Evolutionary conservation across 176 grass and related monocot genomes (phyloP), one percentile per base, ranked within the genome.

Genomic region (Juncus inflexus): DNA sequence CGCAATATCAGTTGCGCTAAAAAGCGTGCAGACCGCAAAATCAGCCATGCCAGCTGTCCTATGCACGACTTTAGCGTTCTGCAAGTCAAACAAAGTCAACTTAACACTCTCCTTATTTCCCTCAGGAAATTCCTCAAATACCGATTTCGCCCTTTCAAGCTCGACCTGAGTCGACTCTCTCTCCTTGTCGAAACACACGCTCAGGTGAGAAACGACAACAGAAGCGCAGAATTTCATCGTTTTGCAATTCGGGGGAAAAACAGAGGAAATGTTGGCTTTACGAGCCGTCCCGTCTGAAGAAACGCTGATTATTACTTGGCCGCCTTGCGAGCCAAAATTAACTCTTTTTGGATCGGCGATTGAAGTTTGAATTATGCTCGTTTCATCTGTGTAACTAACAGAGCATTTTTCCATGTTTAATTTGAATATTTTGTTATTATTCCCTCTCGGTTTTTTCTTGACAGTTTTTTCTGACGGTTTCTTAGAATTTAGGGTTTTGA

Each of bases 251-350:
- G 72, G 58, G 14, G 87, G 75, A 42, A 83, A 63, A 61, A 65
- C 67, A 12, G 94, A 92, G 66, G 66, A 74, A 89, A 99, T 82
- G 67, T 60, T 90, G 81, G 94, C 94, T 38, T 63, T 78, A 15
- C 94, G 85, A 77, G 80, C 79, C 52, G 85, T 89, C 9, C 94
- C 94, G 86, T 89, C 94, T 81, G 88, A 77, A 89, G 94, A 99
- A 50, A 89, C 52, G 41, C 76, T 89, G 68, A 92, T 82, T 84
- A 82, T 71, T 75, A 84, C 85, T 81, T 86, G 70, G 40, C 88
- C 83, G 55, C 94, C 88, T 80, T 92, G 94, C 77, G 94, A 89
- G 65, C 94, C 94, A 80, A 89, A 99, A 80, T 99, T 99, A 13
- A 99, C 94, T 39, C 88, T 87, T 69, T 99, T 99, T 53, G 94